phyloP scores from a whole-genome alignment of 2,329 filamentous ascomycete species.

The Fusarium buharicum region DNA sequence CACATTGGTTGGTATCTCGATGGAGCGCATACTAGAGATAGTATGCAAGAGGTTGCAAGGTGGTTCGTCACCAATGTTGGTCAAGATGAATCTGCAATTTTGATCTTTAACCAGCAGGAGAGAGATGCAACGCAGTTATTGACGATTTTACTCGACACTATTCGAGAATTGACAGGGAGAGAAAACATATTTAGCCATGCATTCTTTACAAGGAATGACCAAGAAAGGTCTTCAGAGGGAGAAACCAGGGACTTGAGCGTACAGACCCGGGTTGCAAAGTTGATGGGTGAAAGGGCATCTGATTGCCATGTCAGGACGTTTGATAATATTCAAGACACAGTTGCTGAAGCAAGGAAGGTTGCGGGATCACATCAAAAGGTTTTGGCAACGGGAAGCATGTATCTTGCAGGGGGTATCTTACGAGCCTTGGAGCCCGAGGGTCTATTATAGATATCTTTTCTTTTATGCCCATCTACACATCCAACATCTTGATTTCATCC shows the following conservation, averaged over 20 bases:
- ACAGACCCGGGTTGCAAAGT: conserved; percentile 72
- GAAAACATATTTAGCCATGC: conserved; percentile 72
- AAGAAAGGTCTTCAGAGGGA: conserved; percentile 30
- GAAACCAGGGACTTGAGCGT: conserved; percentile 65
- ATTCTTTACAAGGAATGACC: conserved; percentile 82
- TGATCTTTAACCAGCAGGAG: conserved; percentile 95
- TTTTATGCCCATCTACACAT: conserved; percentile 2
- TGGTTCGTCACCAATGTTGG: conserved; percentile 75
- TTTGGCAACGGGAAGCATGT: conserved; percentile 84
- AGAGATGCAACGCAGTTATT: conserved; percentile 77
- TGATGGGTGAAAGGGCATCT: conserved; percentile 68
- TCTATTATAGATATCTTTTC: conserved; percentile 45
- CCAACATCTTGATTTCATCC: neutral
- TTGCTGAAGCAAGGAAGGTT: conserved; percentile 64
- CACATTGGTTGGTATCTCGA: conserved; percentile 81
- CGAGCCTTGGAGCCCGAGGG: conserved; percentile 70
- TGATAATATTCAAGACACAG: conserved; percentile 78
- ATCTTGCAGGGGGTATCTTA: conserved; percentile 83
- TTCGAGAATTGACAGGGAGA: conserved; percentile 54
- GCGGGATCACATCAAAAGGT: conserved; percentile 63
- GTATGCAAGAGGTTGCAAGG: conserved; percentile 76
- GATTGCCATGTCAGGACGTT: conserved; percentile 59
- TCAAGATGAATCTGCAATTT: conserved; percentile 54
- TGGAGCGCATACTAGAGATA: conserved; percentile 88
- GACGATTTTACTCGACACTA: conserved; percentile 67